Evolutionary conservation across 176 grass and related monocot species (phyloP), one percentile per base, ranked within the genome.

Genomic region (Pontederia paniculata): DNA sequence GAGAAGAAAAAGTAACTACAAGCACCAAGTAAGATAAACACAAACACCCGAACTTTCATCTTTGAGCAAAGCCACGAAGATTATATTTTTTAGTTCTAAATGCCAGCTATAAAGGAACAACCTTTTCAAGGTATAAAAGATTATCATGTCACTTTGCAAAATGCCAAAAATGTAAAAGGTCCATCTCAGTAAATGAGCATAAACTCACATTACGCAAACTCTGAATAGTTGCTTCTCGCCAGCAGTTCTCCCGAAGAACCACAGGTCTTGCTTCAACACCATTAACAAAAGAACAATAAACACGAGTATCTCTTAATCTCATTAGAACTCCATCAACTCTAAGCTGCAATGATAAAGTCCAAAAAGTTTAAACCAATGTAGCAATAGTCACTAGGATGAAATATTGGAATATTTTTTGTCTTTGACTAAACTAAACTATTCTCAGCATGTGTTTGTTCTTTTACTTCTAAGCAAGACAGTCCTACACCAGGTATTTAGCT

Each of bases 261-360:
- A 71, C 23, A 0, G 85, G 91, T 45, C 56, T 72, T 1, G 55
- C 47, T 62, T 75, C 67, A 14, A 65, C 63, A 25, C 70, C 69
- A 53, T 53, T 81, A 77, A 70, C 76, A 87, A 96, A 96, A 56
- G 77, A 57, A 76, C 82, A 89, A 63, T 96, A 75, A 58, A 96
- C 58, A 42, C 91, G 80, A 61, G 86, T 87, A 61, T 96, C 86
- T 64, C 91, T 81, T 74, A 96, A 81, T 49, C 91, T 89, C 79
- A 96, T 89, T 48, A 96, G 71, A 43, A 76, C 82, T 46, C 91
- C 82, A 77, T 96, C 91, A 68, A 96, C 86, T 73, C 91, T 84
- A 54, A 96, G 91, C 86, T 96, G 76, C 66, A 42, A 57, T 54
- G 9, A 63, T 14, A 60, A 19, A 11, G 10, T 44, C 17, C 23